Evolutionary conservation across 495 filamentous ascomycete species (phyloP).

Genomic region (Chlorociboria aeruginascens): DNA sequence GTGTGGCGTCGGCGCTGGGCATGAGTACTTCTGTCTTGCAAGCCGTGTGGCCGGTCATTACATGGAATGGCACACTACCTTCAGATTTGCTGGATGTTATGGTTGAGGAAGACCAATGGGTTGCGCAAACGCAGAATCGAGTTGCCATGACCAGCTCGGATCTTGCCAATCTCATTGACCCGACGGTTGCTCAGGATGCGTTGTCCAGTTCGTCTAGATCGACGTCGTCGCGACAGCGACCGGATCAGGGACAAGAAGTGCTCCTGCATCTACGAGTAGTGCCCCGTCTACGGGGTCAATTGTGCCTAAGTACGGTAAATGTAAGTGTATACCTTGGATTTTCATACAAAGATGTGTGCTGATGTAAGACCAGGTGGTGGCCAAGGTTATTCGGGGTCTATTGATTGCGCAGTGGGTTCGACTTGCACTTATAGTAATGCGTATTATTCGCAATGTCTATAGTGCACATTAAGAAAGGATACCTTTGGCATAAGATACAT

Average conservation of each 20-base stretch:
- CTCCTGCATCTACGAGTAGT: not conserved
- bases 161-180: conserved; percentile 14
- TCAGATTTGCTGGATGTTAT: conserved; percentile 27
- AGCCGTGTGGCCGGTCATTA: conserved; percentile 29
- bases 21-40: conserved; percentile 23
- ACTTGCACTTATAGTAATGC: not conserved
- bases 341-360: too few relatives aligned
- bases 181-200: not conserved
- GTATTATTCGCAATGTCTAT: conserved; percentile 1
- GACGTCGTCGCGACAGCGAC: not conserved
- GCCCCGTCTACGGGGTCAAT: not conserved
- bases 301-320: not conserved
- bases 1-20: conserved; percentile 21
- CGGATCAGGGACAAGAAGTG: not conserved
- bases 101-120: conserved; percentile 27
- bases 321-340: not conserved
- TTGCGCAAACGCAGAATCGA: conserved; percentile 23
- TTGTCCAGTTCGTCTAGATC: not conserved
- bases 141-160: conserved; percentile 18
- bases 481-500: too few relatives aligned
- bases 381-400: not conserved
- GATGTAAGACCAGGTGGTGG: not conserved
- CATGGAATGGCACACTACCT: conserved; percentile 24
- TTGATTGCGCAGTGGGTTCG: not conserved
- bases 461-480: not conserved